phyloP scores from a whole-genome alignment of 139 green algal genomes.

The Asterochloris erici region DNA sequence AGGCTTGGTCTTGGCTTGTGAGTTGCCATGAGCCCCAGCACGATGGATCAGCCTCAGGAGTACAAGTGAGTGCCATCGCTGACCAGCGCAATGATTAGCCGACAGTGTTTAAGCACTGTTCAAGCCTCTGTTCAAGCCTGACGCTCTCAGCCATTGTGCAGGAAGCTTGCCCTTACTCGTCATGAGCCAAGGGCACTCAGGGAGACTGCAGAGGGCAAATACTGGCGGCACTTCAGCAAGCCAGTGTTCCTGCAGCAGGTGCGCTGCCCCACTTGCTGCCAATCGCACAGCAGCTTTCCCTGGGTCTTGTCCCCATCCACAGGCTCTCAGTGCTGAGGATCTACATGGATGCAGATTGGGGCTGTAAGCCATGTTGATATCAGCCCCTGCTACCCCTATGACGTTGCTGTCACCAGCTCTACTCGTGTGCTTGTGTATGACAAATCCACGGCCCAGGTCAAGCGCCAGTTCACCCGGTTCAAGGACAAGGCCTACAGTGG shows the following conservation, averaged over 20 bases:
- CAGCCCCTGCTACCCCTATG: constrained; percentile 57
- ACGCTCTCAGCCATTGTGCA: constrained; percentile 31
- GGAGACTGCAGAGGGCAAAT: constrained; percentile 83
- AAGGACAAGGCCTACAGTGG: constrained; percentile 87
- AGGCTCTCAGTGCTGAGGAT: neutral
- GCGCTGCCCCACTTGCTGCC: neutral
- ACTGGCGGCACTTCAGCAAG: constrained; percentile 71
- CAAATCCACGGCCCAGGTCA: constrained; percentile 30
- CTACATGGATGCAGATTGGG: constrained; percentile 55
- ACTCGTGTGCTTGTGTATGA: constrained; percentile 82
- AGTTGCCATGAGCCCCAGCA: too few relatives aligned
- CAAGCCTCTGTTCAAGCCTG: too few relatives aligned
- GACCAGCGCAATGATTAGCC: too few relatives aligned
- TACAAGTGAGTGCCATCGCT: too few relatives aligned
- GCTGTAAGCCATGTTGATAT: constrained; percentile 82
- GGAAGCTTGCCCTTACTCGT: constrained; percentile 60
- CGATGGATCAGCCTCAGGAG: too few relatives aligned
- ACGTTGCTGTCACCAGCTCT: constrained; percentile 78
- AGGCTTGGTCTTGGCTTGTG: too few relatives aligned
- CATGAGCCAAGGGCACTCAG: constrained; percentile 56
- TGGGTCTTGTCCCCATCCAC: neutral
- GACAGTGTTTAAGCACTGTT: too few relatives aligned
- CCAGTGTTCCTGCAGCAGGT: constrained; percentile 69
- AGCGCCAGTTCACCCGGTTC: constrained; percentile 75
- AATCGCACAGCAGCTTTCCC: neutral